Conservation (phyloP, 1,284 basidiomycete genomes). For the Lentinus polychrous region DNA sequence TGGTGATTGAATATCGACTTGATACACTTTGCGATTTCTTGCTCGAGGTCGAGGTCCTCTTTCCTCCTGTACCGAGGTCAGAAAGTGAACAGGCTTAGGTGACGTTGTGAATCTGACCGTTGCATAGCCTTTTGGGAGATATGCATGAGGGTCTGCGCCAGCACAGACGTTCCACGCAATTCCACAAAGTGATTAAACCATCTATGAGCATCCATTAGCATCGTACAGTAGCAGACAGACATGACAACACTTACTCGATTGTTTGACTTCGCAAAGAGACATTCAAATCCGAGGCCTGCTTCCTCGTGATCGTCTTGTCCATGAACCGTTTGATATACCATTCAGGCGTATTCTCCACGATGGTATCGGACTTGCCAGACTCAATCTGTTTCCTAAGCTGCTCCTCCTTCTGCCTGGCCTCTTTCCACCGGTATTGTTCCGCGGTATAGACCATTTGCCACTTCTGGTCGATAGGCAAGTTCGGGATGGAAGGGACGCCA, state of each 20-base stretch:
- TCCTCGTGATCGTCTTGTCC: constrained; percentile 77
- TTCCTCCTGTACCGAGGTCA: constrained; percentile 40
- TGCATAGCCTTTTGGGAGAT: constrained; percentile 63
- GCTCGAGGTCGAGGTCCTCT: constrained; percentile 71
- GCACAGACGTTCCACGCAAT: constrained; percentile 78
- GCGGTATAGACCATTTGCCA: constrained; percentile 90
- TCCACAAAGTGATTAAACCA: constrained; percentile 80
- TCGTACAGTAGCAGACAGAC: neutral
- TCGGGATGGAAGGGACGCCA: constrained; percentile 53
- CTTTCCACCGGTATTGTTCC: constrained; percentile 75
- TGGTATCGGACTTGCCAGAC: constrained; percentile 41
- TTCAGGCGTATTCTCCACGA: constrained; percentile 66
- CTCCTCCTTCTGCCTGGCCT: constrained; percentile 55
- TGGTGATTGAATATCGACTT: constrained; percentile 78
- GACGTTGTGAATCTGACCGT: constrained; percentile 35
- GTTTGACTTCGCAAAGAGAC: constrained; percentile 83
- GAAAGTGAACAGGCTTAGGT: neutral
- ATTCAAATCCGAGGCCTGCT: constrained; percentile 71
- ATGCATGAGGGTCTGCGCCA: constrained; percentile 75
- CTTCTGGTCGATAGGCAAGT: constrained; percentile 77
- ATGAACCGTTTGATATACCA: constrained; percentile 90
- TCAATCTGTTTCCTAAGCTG: constrained; percentile 54
- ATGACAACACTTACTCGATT: constrained; percentile 50
- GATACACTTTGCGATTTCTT: constrained; percentile 87
- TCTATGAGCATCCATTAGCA: constrained; percentile 30